Evolutionary conservation across 495 filamentous ascomycete species (phyloP).

Genomic region (Rhypophila decipiens): DNA sequence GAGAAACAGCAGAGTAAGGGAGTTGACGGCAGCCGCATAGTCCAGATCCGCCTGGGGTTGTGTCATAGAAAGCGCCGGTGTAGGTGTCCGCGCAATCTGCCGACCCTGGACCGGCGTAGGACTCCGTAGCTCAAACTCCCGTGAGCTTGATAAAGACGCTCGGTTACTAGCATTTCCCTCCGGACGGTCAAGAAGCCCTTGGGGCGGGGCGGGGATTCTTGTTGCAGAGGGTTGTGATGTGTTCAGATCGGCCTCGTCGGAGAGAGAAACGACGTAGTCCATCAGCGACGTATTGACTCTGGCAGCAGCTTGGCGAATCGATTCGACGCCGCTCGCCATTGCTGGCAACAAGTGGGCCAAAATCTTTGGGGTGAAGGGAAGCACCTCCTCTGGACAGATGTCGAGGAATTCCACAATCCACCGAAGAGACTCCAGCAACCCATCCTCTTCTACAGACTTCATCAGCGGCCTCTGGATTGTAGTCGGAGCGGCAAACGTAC

Average conservation of each 20-base stretch:
- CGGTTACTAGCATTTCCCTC: constrained; percentile 48
- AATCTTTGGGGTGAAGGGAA: constrained; percentile 87
- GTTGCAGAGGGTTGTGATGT: constrained; percentile 33
- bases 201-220: constrained; percentile 44
- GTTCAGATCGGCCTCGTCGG: constrained; percentile 59
- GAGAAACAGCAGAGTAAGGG: constrained; percentile 86
- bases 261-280: constrained; percentile 83
- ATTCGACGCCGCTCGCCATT: constrained; percentile 84
- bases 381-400: constrained; percentile 95
- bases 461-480: constrained; percentile 14
- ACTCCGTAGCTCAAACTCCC: constrained; percentile 49
- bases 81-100: constrained; percentile 34
- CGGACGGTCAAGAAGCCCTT: constrained; percentile 48
- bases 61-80: constrained; percentile 39
- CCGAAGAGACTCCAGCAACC: constrained; percentile 79
- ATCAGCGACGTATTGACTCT: constrained; percentile 85
- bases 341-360: constrained; percentile 88
- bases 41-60: constrained; percentile 69
- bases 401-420: constrained; percentile 98
- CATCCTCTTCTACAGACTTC: constrained; percentile 64
- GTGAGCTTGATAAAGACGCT: constrained; percentile 46
- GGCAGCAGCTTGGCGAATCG: constrained; percentile 80
- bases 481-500: constrained; percentile 36
- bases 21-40: constrained; percentile 94
- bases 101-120: constrained; percentile 46